Evolutionary conservation across 2,329 filamentous ascomycete species (phyloP), one percentile per base, ranked within the genome.

Genomic region (Stemphylium beticola): DNA sequence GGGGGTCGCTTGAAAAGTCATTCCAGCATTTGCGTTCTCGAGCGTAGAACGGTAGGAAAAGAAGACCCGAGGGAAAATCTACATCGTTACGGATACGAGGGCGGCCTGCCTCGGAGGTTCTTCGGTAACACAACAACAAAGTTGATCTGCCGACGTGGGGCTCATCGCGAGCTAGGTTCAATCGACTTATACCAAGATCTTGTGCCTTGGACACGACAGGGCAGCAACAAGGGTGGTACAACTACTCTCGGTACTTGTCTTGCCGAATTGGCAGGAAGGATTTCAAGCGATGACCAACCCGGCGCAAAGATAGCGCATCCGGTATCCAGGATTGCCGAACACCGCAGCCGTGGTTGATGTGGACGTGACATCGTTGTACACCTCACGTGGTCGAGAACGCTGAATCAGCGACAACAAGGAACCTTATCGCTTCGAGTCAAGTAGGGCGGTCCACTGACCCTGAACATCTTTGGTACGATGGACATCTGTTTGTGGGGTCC

Each of bases 381-480:
- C 20, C 22, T 44, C 15, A 40, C 38, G 40, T 54, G 33, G 51
- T 37, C 24, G n/a, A 46, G 15, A 12, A 31, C 6, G 39, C 36
- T 41, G 45, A 55, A 40, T 55, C 40, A 55, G 31, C 36, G 24
- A 15, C 40, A 22, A 22, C 22, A 7, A 45, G 36, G 33, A n/a
- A 9, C 38, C 31, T 22, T 43, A 24, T 24, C 36, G 40, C 33
- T 17, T 37, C 15, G 48, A 50, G 39, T 49, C 39, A 41, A 24
- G 32, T 20, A 20, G 11, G 31, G 22, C 20, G 15, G 11, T 38
- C 39, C 47, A 31, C 22, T 29, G 39, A 41, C 22, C 26, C 22
- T 43, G 40, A 32, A 32, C 14, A 32, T 43, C 22, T 15, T 15
- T 41, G 22, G 32, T 14, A 44, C 12, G 32, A 46, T 34, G 41